Conservation (phyloP, 257 asterid genomes). For the Ehretia macrophylla region DNA sequence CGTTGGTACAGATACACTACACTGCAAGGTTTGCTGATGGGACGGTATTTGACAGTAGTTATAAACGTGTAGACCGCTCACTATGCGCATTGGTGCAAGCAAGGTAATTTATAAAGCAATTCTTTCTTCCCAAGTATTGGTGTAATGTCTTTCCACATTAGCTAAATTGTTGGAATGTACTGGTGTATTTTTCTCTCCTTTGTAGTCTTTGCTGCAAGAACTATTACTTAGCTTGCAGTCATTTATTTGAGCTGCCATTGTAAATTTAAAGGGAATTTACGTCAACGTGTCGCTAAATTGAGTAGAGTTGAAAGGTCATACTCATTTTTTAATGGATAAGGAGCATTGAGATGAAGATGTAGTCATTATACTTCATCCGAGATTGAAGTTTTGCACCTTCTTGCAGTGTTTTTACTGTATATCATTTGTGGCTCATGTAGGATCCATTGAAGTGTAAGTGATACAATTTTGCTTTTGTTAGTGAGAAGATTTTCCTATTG, state of each 20-base stretch:
- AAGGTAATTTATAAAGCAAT: slow-evolving; percentile 37
- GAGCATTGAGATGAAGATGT: not conserved
- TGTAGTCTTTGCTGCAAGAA: no score
- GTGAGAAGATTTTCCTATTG: no score
- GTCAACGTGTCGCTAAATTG: not conserved
- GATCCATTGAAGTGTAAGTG: no score
- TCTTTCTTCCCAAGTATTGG: not conserved
- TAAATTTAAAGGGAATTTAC: not conserved
- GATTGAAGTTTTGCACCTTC: no score
- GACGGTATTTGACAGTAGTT: slow-evolving; percentile 75
- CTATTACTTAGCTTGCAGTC: no score
- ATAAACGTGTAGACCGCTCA: slow-evolving; percentile 80
- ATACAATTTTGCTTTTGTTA: no score
- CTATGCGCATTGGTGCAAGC: slow-evolving; percentile 87
- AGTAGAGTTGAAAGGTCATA: not conserved
- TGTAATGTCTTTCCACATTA: no score
- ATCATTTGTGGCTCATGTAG: no score
- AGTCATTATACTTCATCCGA: no score
- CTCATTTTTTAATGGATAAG: not conserved
- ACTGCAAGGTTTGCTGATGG: slow-evolving; percentile 92
- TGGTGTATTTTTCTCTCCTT: no score
- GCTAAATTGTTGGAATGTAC: no score
- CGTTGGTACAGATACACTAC: slow-evolving; percentile 59
- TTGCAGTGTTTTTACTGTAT: no score
- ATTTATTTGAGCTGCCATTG: not conserved